These are phyloP conservation scores for Neurospora tetraspora DNA, from an alignment of 495 filamentous ascomycete genomes.

Conservation along the genomic window DNA sequence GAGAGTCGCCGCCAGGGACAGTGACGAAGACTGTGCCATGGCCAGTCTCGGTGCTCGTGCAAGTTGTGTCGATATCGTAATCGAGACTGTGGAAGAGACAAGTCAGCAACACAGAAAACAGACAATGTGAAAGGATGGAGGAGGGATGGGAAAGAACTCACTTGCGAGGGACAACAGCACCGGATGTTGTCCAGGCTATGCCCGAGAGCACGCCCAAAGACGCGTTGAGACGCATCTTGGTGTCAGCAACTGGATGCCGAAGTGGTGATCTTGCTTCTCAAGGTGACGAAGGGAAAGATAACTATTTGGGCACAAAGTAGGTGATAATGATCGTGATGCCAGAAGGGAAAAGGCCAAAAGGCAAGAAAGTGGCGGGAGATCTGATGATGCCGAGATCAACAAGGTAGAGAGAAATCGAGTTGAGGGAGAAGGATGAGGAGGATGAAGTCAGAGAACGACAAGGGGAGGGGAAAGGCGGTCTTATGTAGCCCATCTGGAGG, in stretches of 20 bases:
- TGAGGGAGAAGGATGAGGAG: slow-evolving; percentile 1
- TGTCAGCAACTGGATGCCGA: background rate
- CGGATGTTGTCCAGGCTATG: slow-evolving; percentile 12
- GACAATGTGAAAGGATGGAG: background rate
- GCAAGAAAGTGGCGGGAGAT: background rate
- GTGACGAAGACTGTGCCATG: slow-evolving; percentile 28
- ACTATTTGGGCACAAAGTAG: slow-evolving; percentile 6
- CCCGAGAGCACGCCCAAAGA: slow-evolving; percentile 12
- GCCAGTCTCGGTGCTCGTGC: slow-evolving; percentile 11
- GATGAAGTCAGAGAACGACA: background rate
- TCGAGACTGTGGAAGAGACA: slow-evolving; percentile 1
- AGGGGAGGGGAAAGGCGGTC: background rate
- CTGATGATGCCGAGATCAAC: background rate
- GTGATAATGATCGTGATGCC: slow-evolving; percentile 11
- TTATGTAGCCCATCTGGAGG: background rate
- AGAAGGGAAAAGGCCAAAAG: slow-evolving; percentile 4
- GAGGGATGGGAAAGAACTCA: slow-evolving; percentile 3
- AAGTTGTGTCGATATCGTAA: slow-evolving; percentile 9
- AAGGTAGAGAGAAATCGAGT: slow-evolving; percentile 3
- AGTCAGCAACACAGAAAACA: slow-evolving; percentile 4
- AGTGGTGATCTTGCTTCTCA: background rate
- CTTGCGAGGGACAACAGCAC: slow-evolving; percentile 14
- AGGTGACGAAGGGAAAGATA: background rate
- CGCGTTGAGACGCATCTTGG: slow-evolving; percentile 20
- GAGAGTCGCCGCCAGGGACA: slow-evolving; percentile 10